Conservation (phyloP, 2,329 filamentous ascomycete genomes). For the Aureobasidium sp. region DNA sequence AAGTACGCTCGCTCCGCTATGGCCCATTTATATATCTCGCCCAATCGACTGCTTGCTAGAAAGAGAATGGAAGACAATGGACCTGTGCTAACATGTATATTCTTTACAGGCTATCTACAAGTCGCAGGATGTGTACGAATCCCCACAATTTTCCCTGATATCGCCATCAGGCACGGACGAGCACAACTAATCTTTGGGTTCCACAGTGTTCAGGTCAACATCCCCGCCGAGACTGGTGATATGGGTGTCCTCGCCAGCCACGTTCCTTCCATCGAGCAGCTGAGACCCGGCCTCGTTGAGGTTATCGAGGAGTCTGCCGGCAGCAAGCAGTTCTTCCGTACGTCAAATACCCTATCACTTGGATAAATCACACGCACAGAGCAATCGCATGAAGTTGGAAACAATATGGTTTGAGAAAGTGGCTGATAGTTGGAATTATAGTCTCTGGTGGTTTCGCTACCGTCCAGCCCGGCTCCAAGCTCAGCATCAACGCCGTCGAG, state of each 20-base stretch:
- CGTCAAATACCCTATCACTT: conserved; percentile 35
- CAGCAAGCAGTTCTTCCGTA: conserved; percentile 98
- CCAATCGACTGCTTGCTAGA: neutral
- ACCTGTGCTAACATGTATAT: conserved; percentile 20
- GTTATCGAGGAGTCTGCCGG: conserved; percentile 85
- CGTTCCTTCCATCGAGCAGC: conserved; percentile 97
- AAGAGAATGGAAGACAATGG: neutral
- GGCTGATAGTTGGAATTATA: conserved; percentile 32
- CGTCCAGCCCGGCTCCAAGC: conserved; percentile 85
- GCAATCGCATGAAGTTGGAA: neutral
- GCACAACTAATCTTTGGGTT: conserved; percentile 30
- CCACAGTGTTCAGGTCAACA: conserved; percentile 91
- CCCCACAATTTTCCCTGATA: conserved; percentile 16
- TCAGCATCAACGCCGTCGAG: conserved; percentile 99
- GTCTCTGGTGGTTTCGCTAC: conserved; percentile 96
- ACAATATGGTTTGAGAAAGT: neutral
- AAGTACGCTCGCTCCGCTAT: conserved; percentile 58
- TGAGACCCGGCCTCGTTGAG: conserved; percentile 94
- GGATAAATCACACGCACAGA: conserved; percentile 12
- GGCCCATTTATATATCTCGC: neutral
- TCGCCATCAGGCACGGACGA: neutral
- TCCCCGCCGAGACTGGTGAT: conserved; percentile 94
- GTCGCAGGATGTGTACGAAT: conserved; percentile 60
- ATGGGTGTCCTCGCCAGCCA: conserved; percentile 99
- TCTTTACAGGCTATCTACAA: conserved; percentile 58